Conservation (phyloP, 352 stramenopile genomes). For the Phytophthora uliginosa region DNA sequence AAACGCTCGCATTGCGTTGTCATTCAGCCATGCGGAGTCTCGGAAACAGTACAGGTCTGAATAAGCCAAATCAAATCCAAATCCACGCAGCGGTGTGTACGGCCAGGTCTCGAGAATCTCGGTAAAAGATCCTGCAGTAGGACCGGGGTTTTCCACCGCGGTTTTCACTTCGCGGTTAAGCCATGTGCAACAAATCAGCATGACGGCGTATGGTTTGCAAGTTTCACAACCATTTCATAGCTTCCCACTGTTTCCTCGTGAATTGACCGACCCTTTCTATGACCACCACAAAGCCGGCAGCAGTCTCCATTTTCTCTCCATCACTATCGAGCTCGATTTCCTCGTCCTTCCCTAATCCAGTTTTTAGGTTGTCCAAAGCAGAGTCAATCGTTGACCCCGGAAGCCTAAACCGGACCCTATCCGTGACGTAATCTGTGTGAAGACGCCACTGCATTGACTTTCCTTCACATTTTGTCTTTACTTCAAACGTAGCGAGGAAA, state of each 20-base stretch:
- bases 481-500: no score
- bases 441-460: no score
- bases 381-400: no score
- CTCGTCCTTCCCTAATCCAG: background rate
- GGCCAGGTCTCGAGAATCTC: constrained; percentile 11
- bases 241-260: background rate
- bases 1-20: constrained; percentile 12
- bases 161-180: no score
- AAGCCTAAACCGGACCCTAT: no score
- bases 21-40: constrained; percentile 8
- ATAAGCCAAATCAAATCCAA: constrained; percentile 6
- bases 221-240: constrained; percentile 16
- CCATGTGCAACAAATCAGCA: no score
- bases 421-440: no score
- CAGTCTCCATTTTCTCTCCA: background rate
- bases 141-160: background rate
- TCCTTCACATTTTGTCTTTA: no score
- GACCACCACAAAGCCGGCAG: background rate
- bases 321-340: constrained; percentile 9
- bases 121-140: background rate
- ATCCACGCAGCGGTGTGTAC: background rate
- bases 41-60: constrained; percentile 14
- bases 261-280: constrained; percentile 3
- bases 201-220: background rate
- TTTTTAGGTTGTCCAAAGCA: no score